Evolutionary conservation across 2,329 filamentous ascomycete species (phyloP).

Genomic region (Hymenoscyphus occultus): DNA sequence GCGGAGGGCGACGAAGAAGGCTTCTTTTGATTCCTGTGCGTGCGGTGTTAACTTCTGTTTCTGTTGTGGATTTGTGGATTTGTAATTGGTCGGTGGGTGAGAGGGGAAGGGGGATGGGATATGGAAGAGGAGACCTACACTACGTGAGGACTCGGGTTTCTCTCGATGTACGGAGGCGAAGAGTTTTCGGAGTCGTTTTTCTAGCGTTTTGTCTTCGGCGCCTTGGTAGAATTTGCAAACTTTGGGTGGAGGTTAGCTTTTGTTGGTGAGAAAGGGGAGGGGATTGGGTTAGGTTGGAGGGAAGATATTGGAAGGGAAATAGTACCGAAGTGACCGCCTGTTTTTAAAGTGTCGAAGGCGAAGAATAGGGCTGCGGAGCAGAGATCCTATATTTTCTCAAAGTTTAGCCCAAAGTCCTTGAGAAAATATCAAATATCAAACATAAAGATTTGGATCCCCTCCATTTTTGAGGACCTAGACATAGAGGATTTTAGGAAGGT

Average conservation of each 20-base stretch:
- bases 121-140: constrained; percentile 51
- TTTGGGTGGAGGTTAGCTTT: neutral
- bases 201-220: constrained; percentile 75
- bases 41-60: neutral
- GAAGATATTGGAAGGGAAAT: neutral
- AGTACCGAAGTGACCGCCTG: constrained; percentile 71
- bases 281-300: neutral
- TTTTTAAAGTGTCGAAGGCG: constrained; percentile 75
- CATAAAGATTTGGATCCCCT: too few species aligned
- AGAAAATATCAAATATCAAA: neutral
- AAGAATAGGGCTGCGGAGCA: constrained; percentile 84
- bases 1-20: constrained; percentile 77
- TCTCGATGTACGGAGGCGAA: constrained; percentile 80
- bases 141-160: constrained; percentile 88
- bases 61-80: neutral
- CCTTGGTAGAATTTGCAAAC: constrained; percentile 98
- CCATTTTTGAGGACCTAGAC: too few species aligned
- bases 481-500: too few species aligned
- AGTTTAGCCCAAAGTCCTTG: neutral
- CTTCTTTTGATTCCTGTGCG: constrained; percentile 73
- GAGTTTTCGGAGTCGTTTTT: constrained; percentile 68
- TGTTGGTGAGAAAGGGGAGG: neutral
- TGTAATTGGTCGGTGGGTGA: neutral
- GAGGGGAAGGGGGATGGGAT: too few species aligned
- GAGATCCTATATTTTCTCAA: constrained; percentile 63